Evolutionary conservation across 1,139 yeast species (phyloP), one percentile per base, ranked within the genome.

Genomic region (Hemisphaericaspora xylanilytica): DNA sequence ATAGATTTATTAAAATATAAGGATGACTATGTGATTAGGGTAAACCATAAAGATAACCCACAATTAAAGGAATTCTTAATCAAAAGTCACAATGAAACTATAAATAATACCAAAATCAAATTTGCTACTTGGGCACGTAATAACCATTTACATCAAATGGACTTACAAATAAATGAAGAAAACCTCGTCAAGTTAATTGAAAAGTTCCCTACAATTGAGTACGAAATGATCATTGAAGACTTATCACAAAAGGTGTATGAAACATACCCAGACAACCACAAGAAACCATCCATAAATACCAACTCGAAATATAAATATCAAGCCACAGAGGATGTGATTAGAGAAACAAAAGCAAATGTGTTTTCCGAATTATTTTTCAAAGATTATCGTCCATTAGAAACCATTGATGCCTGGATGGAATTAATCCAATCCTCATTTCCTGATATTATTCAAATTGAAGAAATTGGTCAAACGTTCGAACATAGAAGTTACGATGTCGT

Each of bases 381-480:
- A 47, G 82, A 81, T 35, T 89, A 80, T 59, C 71, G 92, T 44
- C 80, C 85, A 14, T 64, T 87, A 45, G 76, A 76, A 26, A 74
- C 88, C 5, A 82, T 89, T 25, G 70, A 85, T 50, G 67, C 81
- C 1, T 88, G 95, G 95, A 66, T 84, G 49, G 80, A 77, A 31
- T 56, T 81, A 21, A 55, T 87, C 20, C 68, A 70, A 45, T 60
- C 66, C 28, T 50, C 63, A 10, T 86, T 74, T 55, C 87, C 94
- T 0, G 73, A 79, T 11, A 51, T 81, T 9, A 70, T 85, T 11
- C 59, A 59, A 3, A 56, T 85, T 20, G 89, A 84, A 55, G 70
- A 73, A 48, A 75, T 88, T 22, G 97, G 96, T 2, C 70, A 73
- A 44, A 84, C 95, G 0, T 78, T 61, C 52, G 95, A 88, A 59